These are phyloP conservation scores for Chlorencoelia australis DNA, from an alignment of 2,329 filamentous ascomycete genomes.

Conservation along the genomic window DNA sequence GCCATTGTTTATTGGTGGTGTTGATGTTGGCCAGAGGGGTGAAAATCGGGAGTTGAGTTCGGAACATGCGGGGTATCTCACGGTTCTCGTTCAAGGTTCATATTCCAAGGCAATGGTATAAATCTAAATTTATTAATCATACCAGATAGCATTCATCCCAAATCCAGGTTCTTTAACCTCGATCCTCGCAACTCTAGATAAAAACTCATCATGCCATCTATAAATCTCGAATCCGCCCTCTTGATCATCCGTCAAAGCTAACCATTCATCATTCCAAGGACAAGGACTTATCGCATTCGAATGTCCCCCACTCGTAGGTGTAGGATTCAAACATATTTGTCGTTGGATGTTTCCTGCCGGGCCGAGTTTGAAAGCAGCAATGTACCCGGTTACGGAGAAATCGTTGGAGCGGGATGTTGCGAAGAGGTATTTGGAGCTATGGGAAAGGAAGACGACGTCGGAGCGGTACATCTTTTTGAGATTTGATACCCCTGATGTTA, in stretches of 20 bases:
- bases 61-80: too few species aligned
- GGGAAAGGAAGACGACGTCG: slow-evolving; percentile 69
- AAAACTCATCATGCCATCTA: slow-evolving; percentile 72
- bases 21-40: neutral
- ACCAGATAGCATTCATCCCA: slow-evolving; percentile 96
- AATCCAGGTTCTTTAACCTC: slow-evolving; percentile 81
- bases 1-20: neutral
- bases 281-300: slow-evolving; percentile 81
- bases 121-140: slow-evolving; percentile 44
- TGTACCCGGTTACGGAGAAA: slow-evolving; percentile 68
- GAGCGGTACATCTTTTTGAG: slow-evolving; percentile 60
- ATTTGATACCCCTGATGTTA: slow-evolving; percentile 17
- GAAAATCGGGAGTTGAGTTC: too few species aligned
- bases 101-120: neutral
- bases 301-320: slow-evolving; percentile 78
- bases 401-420: slow-evolving; percentile 74
- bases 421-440: slow-evolving; percentile 66
- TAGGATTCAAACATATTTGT: slow-evolving; percentile 74
- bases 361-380: slow-evolving; percentile 66
- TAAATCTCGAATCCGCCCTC: slow-evolving; percentile 83
- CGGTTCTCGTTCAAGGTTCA: too few species aligned
- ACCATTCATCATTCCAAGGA: slow-evolving; percentile 77
- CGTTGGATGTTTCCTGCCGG: slow-evolving; percentile 61
- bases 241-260: slow-evolving; percentile 85
- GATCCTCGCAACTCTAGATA: slow-evolving; percentile 66